These are phyloP conservation scores for Phytophthora chlamydospora DNA, from an alignment of 352 stramenopile genomes.

Conservation along the genomic window DNA sequence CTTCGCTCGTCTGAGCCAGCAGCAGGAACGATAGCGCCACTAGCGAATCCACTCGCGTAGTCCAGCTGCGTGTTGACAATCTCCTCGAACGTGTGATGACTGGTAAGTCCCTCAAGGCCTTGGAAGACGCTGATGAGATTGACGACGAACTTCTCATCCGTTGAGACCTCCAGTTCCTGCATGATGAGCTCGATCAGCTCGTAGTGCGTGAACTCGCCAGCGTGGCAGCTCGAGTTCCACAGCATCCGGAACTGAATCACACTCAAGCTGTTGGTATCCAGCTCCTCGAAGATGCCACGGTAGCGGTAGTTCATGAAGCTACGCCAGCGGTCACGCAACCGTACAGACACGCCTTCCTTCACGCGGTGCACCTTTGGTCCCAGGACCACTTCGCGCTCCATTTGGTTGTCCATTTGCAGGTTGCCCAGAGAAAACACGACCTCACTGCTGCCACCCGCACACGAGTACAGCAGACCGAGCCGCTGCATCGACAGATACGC, in stretches of 20 bases:
- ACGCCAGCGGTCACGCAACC: conserved; percentile 81
- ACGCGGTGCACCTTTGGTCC: conserved; percentile 82
- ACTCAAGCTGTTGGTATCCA: conserved; percentile 70
- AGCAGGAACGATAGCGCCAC: conserved; percentile 27
- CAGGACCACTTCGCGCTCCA: conserved; percentile 86
- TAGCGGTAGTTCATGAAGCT: conserved; percentile 88
- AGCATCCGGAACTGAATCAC: conserved; percentile 89
- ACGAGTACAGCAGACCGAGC: conserved; percentile 77
- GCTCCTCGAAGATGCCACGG: conserved; percentile 78
- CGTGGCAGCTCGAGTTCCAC: conserved; percentile 82
- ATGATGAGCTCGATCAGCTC: conserved; percentile 88
- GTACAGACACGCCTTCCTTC: conserved; percentile 88
- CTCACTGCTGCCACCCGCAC: conserved; percentile 80
- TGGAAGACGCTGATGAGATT: conserved; percentile 91
- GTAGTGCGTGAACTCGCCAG: conserved; percentile 84
- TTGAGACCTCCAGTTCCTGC: conserved; percentile 90
- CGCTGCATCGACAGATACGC: conserved; percentile 87
- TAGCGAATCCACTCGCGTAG: conserved; percentile 43
- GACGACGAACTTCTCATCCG: conserved; percentile 91
- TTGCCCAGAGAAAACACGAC: conserved; percentile 85
- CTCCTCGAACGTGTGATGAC: conserved; percentile 78
- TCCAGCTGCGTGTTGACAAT: conserved; percentile 82
- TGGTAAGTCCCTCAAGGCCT: conserved; percentile 76
- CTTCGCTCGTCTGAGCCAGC: conserved; percentile 29
- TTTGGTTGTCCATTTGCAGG: conserved; percentile 91